Percentiles rank a stretch among this genome's conserved stretches.
phyloP scores from a whole-genome alignment of 176 grass and related monocot species.

The Musa troglodytarum region DNA sequence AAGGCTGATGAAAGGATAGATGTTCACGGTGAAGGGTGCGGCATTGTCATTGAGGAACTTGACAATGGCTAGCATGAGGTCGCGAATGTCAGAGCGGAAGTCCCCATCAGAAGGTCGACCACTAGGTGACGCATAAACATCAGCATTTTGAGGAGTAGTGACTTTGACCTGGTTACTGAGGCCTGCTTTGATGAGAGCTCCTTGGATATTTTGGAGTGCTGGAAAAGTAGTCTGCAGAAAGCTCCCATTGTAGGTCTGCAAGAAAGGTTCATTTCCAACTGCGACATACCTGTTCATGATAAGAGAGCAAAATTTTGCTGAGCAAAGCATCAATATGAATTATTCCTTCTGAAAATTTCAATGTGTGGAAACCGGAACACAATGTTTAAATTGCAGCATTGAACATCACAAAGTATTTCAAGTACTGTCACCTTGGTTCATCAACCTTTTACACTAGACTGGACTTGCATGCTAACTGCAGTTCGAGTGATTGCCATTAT shows the following conservation, averaged over 20 bases:
- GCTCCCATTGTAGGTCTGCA: constrained; percentile 96
- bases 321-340: background rate
- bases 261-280: constrained; percentile 92
- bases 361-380: no score
- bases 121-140: constrained; percentile 57
- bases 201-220: constrained; percentile 69
- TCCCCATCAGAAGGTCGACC: constrained; percentile 79
- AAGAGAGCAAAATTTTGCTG: constrained; percentile 7
- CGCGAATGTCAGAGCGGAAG: constrained; percentile 81
- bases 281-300: constrained; percentile 65
- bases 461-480: no score
- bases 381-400: no score
- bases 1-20: constrained; percentile 98
- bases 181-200: constrained; percentile 74
- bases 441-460: no score
- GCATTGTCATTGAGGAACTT: constrained; percentile 80
- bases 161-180: constrained; percentile 67
- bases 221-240: constrained; percentile 94
- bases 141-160: constrained; percentile 73
- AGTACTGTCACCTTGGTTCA: no score
- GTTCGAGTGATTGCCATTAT: no score
- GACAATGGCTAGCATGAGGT: constrained; percentile 71
- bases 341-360: no score
- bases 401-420: no score
- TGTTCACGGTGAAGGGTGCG: constrained; percentile 87